These are phyloP conservation scores for Apophysomyces ossiformis DNA, from an alignment of 371 early-diverging fungal genomes.

Conservation along the genomic window DNA sequence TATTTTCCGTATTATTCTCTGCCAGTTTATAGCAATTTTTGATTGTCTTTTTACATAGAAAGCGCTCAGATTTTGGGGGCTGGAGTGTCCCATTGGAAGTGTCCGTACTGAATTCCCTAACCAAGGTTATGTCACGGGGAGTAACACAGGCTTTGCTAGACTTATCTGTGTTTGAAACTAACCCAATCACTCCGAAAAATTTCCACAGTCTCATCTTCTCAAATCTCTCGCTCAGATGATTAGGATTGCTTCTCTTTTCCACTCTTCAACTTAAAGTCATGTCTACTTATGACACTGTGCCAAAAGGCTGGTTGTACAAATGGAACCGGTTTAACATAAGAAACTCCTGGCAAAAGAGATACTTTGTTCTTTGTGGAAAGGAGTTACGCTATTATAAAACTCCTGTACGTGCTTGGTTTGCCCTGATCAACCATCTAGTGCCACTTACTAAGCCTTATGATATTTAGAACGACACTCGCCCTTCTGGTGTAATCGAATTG, in stretches of 20 bases:
- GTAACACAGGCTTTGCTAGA: neutral
- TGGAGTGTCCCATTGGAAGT: too few species aligned
- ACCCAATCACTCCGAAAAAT: constrained; percentile 11
- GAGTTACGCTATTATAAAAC: constrained; percentile 32
- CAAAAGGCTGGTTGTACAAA: constrained; percentile 28
- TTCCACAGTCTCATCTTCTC: constrained; percentile 7
- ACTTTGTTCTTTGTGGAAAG: constrained; percentile 21
- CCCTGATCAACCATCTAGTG: neutral
- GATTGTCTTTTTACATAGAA: too few species aligned
- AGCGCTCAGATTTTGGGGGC: too few species aligned
- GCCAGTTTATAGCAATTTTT: too few species aligned
- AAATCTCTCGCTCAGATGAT: neutral
- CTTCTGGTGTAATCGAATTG: constrained; percentile 27
- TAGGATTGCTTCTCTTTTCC: neutral
- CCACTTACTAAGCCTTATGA: constrained; percentile 4
- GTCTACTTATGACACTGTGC: constrained; percentile 9
- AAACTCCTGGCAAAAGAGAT: constrained; percentile 26
- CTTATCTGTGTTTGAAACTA: neutral
- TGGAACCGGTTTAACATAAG: constrained; percentile 16
- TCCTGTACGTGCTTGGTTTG: constrained; percentile 16
- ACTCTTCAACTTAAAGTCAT: neutral
- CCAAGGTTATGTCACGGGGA: constrained; percentile 3
- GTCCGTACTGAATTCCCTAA: too few species aligned
- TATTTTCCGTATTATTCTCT: too few species aligned
- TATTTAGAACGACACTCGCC: constrained; percentile 24